Evolutionary conservation across 2,329 filamentous ascomycete genomes (phyloP), one percentile per base, ranked within the genome.

Genomic region (Gaeumannomyces tritici): DNA sequence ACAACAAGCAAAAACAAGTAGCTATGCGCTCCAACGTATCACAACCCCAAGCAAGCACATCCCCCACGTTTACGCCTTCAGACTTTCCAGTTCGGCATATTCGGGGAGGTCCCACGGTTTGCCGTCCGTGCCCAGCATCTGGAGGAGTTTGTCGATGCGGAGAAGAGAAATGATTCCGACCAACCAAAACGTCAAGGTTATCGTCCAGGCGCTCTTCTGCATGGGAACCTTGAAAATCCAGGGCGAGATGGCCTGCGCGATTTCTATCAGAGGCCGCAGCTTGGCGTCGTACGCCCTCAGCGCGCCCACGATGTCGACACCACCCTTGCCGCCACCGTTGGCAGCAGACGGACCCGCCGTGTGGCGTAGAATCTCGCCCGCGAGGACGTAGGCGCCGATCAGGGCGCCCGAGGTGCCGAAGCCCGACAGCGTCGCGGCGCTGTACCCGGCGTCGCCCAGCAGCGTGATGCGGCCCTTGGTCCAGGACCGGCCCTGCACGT

Each of bases 401-500:
- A 86, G 67, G 0, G 77, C 77, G 0, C 74, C 66, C 1, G 77
- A 79, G 0, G 81, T 83, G 0, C 83, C 83, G 72, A 80, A 77
- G 0, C 83, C 84, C 66, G 78, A 79, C 0, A 72, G 81, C 5
- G 81, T 83, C 0, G 83, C 82, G 72, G 80, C 76, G 0, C 83
- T 83, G 65, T 78, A 80, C 0, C 72, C 82, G 1, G 84, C 80
- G 65, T 88, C 83, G 0, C 83, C 84, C 0, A 85, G 61, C 0
- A 85, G 71, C 1, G 74, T 77, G 3, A 84, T 75, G 0, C 82
- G 77, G 0, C 79, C 78, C 0, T 70, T 70, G 2, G 72, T 76
- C 79, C 77, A 83, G 5, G 65, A 57, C n/a, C 63, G 57, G 62
- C 80, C 65, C 61, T 75, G 76, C 55, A 86, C 76, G 57, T 79